These are phyloP conservation scores for Colletotrichum cereale DNA, from an alignment of 2,329 filamentous ascomycete genomes.

Conservation along the genomic window DNA sequence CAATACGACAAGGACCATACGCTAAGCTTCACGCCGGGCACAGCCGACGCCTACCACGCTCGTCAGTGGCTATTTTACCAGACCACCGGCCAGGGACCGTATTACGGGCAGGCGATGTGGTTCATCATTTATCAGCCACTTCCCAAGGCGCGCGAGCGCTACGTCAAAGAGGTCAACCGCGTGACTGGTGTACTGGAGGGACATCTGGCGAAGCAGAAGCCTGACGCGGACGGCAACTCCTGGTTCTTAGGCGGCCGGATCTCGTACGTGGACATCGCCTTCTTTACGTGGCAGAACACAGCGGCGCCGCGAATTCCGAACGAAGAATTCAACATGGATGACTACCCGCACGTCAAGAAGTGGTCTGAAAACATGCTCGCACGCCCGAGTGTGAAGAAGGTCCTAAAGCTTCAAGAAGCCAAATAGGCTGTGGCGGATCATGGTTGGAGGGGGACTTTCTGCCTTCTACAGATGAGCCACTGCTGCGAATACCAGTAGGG, in stretches of 20 bases:
- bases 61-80: conserved; percentile 55
- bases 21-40: conserved; percentile 32
- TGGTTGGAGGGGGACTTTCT: background rate
- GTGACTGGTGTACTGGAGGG: conserved; percentile 46
- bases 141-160: conserved; percentile 47
- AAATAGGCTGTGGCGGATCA: too few relatives aligned
- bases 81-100: conserved; percentile 55
- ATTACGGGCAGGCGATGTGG: conserved; percentile 52
- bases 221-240: conserved; percentile 29
- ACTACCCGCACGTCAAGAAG: conserved; percentile 33
- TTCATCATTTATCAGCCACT: conserved; percentile 48
- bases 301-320: conserved; percentile 2
- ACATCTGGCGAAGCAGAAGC: conserved; percentile 41
- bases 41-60: conserved; percentile 36
- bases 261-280: conserved; percentile 47
- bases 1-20: conserved; percentile 42
- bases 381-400: conserved; percentile 37
- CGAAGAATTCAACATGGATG: conserved; percentile 16
- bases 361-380: conserved; percentile 29
- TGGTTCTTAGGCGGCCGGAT: conserved; percentile 44
- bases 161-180: conserved; percentile 47
- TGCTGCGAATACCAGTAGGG: background rate
- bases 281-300: conserved; percentile 41
- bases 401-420: conserved; percentile 23
- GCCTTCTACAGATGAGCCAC: background rate